Percentiles rank a stretch among this genome's conserved stretches.
Conservation (phyloP, 1,139 yeast genomes). For the Citeromyces hawaiiensis region DNA sequence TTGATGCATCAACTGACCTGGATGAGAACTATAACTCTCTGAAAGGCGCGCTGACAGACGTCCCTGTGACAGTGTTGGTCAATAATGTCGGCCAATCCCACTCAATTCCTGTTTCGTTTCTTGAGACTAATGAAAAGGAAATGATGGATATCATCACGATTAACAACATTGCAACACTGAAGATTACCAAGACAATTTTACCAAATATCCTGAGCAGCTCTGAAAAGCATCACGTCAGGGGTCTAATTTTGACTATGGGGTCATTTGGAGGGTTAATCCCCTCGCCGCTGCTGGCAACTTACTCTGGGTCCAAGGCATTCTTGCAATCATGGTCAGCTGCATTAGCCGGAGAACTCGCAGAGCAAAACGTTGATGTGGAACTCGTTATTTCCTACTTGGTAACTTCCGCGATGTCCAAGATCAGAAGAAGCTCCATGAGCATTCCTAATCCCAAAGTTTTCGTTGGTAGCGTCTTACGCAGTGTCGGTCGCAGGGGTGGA, state of each 20-base stretch:
- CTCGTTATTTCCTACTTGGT: conserved; percentile 82
- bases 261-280: conserved; percentile 93
- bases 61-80: conserved; percentile 57
- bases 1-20: conserved; percentile 59
- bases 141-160: conserved; percentile 69
- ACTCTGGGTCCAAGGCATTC: conserved; percentile 94
- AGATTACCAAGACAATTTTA: conserved; percentile 63
- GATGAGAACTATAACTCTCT: conserved; percentile 41
- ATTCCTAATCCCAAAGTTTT: conserved; percentile 79
- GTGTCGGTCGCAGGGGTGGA: conserved; percentile 78
- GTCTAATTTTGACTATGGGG: conserved; percentile 87
- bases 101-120: conserved; percentile 87
- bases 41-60: conserved; percentile 29
- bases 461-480: conserved; percentile 53
- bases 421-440: conserved; percentile 56
- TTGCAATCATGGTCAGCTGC: conserved; percentile 88
- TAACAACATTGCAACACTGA: conserved; percentile 75
- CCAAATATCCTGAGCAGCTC: conserved; percentile 55
- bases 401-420: conserved; percentile 92
- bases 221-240: conserved; percentile 29
- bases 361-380: conserved; percentile 70
- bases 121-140: conserved; percentile 66
- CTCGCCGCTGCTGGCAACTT: conserved; percentile 82
- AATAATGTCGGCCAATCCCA: conserved; percentile 95
- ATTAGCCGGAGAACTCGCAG: conserved; percentile 70